Evolutionary conservation across 148 eudicot genomes (phyloP).

Genomic region (Rhododendron simsii): DNA sequence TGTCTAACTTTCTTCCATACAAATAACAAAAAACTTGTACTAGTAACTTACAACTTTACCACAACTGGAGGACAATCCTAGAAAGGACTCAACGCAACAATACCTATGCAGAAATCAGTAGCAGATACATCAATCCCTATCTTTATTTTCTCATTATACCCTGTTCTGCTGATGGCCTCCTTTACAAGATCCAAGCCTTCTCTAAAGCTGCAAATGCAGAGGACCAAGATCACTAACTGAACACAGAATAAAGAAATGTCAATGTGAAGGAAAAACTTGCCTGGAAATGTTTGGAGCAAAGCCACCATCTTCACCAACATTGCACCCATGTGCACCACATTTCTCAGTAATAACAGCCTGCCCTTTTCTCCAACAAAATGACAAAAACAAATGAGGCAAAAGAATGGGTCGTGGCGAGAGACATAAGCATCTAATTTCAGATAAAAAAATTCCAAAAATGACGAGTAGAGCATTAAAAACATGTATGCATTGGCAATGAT

Average conservation of each 20-base stretch:
- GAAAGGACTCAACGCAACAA: constrained; percentile 6
- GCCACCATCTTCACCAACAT: constrained; percentile 95
- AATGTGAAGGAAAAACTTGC: constrained; percentile 37
- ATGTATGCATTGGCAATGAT: neutral
- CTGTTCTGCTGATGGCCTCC: constrained; percentile 85
- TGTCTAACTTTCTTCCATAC: neutral
- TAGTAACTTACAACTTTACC: neutral
- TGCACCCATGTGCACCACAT: constrained; percentile 74
- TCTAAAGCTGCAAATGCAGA: constrained; percentile 59
- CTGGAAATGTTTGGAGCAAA: constrained; percentile 87
- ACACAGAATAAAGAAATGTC: constrained; percentile 2
- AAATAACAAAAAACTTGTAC: neutral
- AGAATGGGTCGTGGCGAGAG: neutral
- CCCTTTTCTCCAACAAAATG: constrained; percentile 33
- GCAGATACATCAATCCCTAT: constrained; percentile 87
- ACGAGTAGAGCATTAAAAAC: neutral
- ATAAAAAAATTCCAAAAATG: neutral
- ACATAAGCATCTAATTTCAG: neutral
- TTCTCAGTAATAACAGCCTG: constrained; percentile 91
- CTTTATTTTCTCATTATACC: constrained; percentile 75
- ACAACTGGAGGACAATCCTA: neutral
- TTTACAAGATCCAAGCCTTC: constrained; percentile 88
- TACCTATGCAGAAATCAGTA: constrained; percentile 94
- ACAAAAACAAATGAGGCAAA: constrained; percentile 7
- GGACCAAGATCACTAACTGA: constrained; percentile 14